phyloP scores from a whole-genome alignment of 2,329 filamentous ascomycete species.

The Fusarium musae region DNA sequence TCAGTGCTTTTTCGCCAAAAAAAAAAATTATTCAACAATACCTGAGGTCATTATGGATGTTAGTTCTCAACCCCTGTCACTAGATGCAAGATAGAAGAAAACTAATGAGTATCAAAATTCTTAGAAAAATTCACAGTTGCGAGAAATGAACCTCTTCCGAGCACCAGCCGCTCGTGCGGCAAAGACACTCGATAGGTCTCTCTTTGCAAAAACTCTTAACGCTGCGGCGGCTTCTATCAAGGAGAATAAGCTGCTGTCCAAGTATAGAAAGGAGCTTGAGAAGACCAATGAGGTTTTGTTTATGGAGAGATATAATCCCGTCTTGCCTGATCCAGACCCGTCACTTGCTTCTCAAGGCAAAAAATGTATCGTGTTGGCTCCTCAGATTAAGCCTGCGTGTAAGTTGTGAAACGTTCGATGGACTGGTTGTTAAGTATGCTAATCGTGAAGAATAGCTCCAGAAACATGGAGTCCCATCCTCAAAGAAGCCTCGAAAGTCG shows the following conservation, averaged over 20 bases:
- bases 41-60: conserved; percentile 48
- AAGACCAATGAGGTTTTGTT: conserved; percentile 73
- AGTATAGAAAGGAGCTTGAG: conserved; percentile 73
- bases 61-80: conserved; percentile 35
- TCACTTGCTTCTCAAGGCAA: conserved; percentile 63
- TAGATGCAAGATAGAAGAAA: neutral
- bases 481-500: conserved; percentile 72
- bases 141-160: conserved; percentile 71
- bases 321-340: conserved; percentile 71
- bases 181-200: conserved; percentile 81
- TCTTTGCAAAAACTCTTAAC: conserved; percentile 82
- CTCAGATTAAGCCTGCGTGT: conserved; percentile 66
- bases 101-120: conserved; percentile 9
- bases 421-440: neutral
- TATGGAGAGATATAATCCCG: conserved; percentile 70
- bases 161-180: conserved; percentile 83
- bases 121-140: conserved; percentile 45
- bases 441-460: conserved; percentile 51
- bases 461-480: conserved; percentile 82
- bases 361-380: conserved; percentile 71
- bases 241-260: conserved; percentile 79
- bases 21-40: conserved; percentile 33
- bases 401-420: conserved; percentile 17
- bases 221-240: conserved; percentile 82
- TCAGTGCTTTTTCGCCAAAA: conserved; percentile 39